Percentiles rank a stretch among this genome's conserved stretches.
Conservation (phyloP, 768 basidiomycete species). For the Mycena latifolia region DNA sequence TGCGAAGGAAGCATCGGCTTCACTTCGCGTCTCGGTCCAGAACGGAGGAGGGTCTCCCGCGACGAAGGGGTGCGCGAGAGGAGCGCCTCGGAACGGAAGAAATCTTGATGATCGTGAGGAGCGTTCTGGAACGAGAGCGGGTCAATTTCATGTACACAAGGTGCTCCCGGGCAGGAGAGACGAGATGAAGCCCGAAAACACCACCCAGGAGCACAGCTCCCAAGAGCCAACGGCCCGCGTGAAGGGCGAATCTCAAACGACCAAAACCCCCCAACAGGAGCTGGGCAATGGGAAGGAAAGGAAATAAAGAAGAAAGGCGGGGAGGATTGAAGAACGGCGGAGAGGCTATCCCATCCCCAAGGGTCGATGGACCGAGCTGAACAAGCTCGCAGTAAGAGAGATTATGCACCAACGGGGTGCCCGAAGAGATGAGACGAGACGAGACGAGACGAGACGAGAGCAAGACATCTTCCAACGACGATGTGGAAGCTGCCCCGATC, state of each 20-base stretch:
- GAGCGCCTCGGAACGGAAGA: slow-evolving; percentile 1
- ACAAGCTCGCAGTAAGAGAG: slow-evolving; percentile 6
- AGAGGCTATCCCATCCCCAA: slow-evolving; percentile 10
- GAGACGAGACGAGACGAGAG: background rate
- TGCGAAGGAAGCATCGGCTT: background rate
- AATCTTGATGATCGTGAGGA: background rate
- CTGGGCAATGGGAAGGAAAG: background rate
- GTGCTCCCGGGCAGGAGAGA: slow-evolving; percentile 18
- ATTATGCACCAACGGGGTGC: background rate
- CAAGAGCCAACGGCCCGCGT: slow-evolving; percentile 22
- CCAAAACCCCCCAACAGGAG: slow-evolving; percentile 21
- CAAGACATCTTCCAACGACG: background rate
- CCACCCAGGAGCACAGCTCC: slow-evolving; percentile 18
- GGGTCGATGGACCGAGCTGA: slow-evolving; percentile 12
- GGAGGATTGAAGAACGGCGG: background rate
- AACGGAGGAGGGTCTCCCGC: background rate
- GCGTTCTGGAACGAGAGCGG: slow-evolving; percentile 23
- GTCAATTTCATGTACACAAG: slow-evolving; percentile 19
- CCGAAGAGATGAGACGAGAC: background rate
- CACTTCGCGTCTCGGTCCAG: slow-evolving; percentile 10
- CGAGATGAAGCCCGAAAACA: slow-evolving; percentile 23
- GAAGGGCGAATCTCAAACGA: slow-evolving; percentile 20
- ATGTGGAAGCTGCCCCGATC: background rate
- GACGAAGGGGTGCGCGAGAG: background rate
- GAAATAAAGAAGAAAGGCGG: background rate